Evolutionary conservation across 306 rosid genomes (phyloP), one percentile per base, ranked within the genome.

Genomic region (Benincasa hispida): DNA sequence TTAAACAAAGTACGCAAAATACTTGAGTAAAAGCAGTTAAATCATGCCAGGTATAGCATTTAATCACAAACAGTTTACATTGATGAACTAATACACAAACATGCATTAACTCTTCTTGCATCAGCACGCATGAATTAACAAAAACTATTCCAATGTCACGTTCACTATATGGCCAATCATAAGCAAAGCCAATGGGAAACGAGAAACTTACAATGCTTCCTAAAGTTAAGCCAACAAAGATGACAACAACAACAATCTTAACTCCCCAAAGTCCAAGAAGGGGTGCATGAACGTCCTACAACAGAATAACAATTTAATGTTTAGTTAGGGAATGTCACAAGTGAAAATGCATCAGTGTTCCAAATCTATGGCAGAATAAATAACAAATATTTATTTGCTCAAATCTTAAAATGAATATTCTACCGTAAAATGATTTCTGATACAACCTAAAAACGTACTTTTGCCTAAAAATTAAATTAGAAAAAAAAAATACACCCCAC

Each of bases 151-250:
- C 12, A 24, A 28, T 12, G 15, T n/a, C 21, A 28, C 25, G 54
- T 30, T 18, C 67, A 58, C 19, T 57, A 6, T n/a, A 35, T 34
- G 22, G 22, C 3, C 62, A 22, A 9, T 67, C 34, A 21, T 39
- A 41, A 37, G 56, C 32, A 75, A 42, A 21, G 37, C 25, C 6
- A 9, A 37, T 28, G 10, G 51, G 79, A 81, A 63, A 79, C 55
- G 66, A 61, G 78, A 34, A 85, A 84, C 97, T 93, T 86, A 93
- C 98, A 80, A 93, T 93, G 94, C 98, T 88, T 79, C 92, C 92
- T 61, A 91, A 77, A 76, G 97, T 81, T 79, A 91, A 85, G 35
- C 90, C 98, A 72, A 63, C 83, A 88, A 93, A 93, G 72, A 90
- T 30, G 32, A 89, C 90, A 54, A 90, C 41, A 78, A 91, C 92